These are phyloP conservation scores for Coemansia sp. DNA, from an alignment of 192 early-diverging fungal genomes.

Conservation along the genomic window DNA sequence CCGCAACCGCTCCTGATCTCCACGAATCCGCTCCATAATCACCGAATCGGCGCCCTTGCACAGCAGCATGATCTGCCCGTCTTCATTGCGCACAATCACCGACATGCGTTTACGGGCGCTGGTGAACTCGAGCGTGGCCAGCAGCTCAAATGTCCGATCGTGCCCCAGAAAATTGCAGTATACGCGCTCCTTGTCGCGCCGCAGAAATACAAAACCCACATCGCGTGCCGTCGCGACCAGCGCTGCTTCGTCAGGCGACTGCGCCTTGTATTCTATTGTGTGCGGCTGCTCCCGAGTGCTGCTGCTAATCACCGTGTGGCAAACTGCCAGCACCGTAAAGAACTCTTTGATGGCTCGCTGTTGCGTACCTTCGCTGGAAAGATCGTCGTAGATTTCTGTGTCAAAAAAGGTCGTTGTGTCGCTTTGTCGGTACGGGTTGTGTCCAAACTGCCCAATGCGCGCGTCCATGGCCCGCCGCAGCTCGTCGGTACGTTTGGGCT, in stretches of 20 bases:
- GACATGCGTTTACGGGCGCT: conserved; percentile 96
- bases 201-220: conserved; percentile 77
- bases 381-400: conserved; percentile 61
- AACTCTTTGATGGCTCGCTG: conserved; percentile 70
- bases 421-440: conserved; percentile 62
- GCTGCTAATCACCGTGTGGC: conserved; percentile 83
- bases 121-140: conserved; percentile 86
- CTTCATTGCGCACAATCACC: conserved; percentile 76
- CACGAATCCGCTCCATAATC: conserved; percentile 78
- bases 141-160: conserved; percentile 59
- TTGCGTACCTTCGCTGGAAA: conserved; percentile 56
- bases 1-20: conserved; percentile 66
- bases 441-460: conserved; percentile 57
- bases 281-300: conserved; percentile 48
- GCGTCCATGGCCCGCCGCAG: conserved; percentile 55
- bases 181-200: conserved; percentile 68
- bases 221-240: conserved; percentile 83
- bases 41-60: conserved; percentile 96
- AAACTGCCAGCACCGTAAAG: conserved; percentile 80
- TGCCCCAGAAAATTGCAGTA: conserved; percentile 73
- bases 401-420: conserved; percentile 70
- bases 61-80: conserved; percentile 72
- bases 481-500: conserved; percentile 13
- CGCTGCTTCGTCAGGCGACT: conserved; percentile 94
- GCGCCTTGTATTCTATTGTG: conserved; percentile 80